Evolutionary conservation across 768 basidiomycete genomes (phyloP).

Genomic region (Podaxis sp.): DNA sequence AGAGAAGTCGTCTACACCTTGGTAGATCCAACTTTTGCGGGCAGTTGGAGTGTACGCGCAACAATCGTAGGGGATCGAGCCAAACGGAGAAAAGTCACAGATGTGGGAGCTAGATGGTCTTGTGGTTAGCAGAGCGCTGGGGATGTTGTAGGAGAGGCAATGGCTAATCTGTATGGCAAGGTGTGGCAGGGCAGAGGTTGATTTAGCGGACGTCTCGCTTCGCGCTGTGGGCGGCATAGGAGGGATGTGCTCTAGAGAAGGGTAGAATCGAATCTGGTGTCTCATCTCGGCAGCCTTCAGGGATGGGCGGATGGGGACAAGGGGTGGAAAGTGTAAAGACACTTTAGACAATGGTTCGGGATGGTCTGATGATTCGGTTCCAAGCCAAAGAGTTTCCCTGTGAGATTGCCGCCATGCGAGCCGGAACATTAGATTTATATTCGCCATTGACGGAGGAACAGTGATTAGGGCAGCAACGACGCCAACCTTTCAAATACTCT

Average conservation of each 20-base stretch:
- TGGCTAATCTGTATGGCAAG: slow-evolving; percentile 20
- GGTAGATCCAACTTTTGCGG: slow-evolving; percentile 33
- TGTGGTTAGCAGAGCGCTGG: slow-evolving; percentile 43
- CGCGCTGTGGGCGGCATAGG: background rate
- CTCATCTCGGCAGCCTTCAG: slow-evolving; percentile 22
- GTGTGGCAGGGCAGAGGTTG: slow-evolving; percentile 11
- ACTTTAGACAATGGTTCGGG: slow-evolving; percentile 63
- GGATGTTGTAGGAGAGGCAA: slow-evolving; percentile 55
- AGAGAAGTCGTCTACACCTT: slow-evolving; percentile 41
- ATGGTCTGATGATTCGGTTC: slow-evolving; percentile 51
- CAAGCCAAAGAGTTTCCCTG: slow-evolving; percentile 52
- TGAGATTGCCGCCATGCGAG: slow-evolving; percentile 68
- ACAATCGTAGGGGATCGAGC: slow-evolving; percentile 41
- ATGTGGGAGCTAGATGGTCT: slow-evolving; percentile 72
- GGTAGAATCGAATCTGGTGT: background rate
- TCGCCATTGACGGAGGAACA: slow-evolving; percentile 10
- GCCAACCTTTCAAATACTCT: slow-evolving; percentile 68
- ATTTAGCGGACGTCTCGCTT: slow-evolving; percentile 5
- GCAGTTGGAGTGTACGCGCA: slow-evolving; percentile 52
- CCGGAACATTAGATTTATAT: slow-evolving; percentile 38
- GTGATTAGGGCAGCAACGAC: slow-evolving; percentile 62
- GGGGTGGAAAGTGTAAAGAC: slow-evolving; percentile 59
- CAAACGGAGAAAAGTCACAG: slow-evolving; percentile 59
- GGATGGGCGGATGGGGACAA: slow-evolving; percentile 44
- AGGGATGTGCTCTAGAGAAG: background rate